Evolutionary conservation across 768 basidiomycete genomes (phyloP), one percentile per base, ranked within the genome.

Genomic region (Hypholoma sublateritium): DNA sequence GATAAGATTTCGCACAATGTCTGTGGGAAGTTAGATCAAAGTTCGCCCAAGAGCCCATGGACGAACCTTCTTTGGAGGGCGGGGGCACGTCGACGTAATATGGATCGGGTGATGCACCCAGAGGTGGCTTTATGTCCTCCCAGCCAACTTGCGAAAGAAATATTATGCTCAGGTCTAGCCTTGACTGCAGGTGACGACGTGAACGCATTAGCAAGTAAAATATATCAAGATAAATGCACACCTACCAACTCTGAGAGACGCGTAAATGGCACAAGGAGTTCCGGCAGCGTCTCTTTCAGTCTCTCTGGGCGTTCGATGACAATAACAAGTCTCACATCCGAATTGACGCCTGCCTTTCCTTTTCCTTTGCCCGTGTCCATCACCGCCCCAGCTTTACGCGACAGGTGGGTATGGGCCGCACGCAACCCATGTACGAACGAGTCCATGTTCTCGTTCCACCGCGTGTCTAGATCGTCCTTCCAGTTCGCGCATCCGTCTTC

Each of bases 101-200:
- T 0, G 91, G 91, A 62, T 91, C 88, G 0, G 85, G 83, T 2
- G 89, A 80, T 5, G 87, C 85, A 7, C 88, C 89, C 0, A 87
- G 68, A 0, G 84, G 69, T 1, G 89, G 89, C n/a, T 82, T 80
- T 47, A 91, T 79, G 57, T 89, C 83, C 51, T 86, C 82, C 91
- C 91, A 93, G 13, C 77, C 76, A 8, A 81, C 77, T 50, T 80
- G 78, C 1, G 89, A 91, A 16, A 89, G 64, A 49, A 91, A 78
- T 4, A 92, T 72, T 0, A 85, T 80, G 1, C 78, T 80, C 28
- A 91, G 60, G 25, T 85, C 80, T 8, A 87, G 68, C 52, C 74
- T 78, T 13, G 87, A 72, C 90, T 91, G 58, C 8, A 59, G n/a
- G 36, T 46, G 19, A 28, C 2, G 1, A 39, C n/a, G 39, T 24